A percentile compares a stretch with the other conserved stretches of the same genome.
phyloP scores from a whole-genome alignment of 176 grass and related monocot genomes.

The Triticum timopheevii region DNA sequence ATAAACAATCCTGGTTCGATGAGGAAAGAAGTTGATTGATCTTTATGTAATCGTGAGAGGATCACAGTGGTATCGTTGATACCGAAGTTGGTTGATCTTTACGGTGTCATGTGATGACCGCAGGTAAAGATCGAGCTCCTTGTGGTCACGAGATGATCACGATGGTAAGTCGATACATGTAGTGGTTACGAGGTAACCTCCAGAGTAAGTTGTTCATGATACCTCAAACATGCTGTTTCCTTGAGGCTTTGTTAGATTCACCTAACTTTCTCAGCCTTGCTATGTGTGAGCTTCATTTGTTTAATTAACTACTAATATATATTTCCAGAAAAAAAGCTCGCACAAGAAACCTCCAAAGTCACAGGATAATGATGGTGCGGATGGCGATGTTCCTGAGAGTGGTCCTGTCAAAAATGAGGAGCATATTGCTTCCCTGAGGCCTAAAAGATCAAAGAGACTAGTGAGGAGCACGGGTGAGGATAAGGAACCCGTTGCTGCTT shows the following conservation, averaged over 20 bases:
- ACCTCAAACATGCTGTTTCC: neutral
- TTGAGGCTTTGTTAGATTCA: neutral
- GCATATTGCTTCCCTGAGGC: constrained; percentile 38
- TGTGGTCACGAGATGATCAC: no score
- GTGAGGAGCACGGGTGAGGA: constrained; percentile 55
- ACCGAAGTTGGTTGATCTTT: no score
- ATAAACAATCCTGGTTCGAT: no score
- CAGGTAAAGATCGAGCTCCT: no score
- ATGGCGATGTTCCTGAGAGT: constrained; percentile 36
- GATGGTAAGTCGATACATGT: no score
- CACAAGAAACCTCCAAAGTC: constrained; percentile 62
- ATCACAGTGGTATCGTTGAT: no score
- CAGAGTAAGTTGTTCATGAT: no score
- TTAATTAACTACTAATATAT: constrained; percentile 11
- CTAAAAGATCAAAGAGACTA: constrained; percentile 78
- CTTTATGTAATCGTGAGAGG: no score
- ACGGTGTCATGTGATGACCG: no score
- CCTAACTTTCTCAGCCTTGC: neutral
- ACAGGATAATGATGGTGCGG: constrained; percentile 36
- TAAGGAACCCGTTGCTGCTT: constrained; percentile 7
- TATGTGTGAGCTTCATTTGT: constrained; percentile 7
- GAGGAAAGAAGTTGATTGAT: no score
- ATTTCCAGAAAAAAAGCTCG: constrained; percentile 61
- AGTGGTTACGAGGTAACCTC: no score
- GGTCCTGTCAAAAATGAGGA: constrained; percentile 47